phyloP scores from a whole-genome alignment of 345 rosid species.

The Eucalyptus regnans region DNA sequence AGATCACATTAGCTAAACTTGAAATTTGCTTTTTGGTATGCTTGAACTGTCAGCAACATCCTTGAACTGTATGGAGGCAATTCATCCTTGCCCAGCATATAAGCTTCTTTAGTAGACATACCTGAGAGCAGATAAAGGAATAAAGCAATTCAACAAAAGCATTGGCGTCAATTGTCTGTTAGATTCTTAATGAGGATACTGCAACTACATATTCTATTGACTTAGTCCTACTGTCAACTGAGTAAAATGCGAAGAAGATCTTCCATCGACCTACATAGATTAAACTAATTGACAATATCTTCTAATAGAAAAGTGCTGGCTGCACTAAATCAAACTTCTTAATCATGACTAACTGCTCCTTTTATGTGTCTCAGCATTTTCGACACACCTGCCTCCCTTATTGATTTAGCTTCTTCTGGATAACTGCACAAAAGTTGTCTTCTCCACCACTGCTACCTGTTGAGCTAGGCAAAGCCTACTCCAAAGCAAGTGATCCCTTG shows the following conservation, averaged over 20 bases:
- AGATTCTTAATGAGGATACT: not conserved
- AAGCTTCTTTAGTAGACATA: not conserved
- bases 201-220: not conserved
- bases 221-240: not conserved
- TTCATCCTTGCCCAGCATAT: not conserved
- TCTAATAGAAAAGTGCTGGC: not conserved
- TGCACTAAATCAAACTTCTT: not conserved
- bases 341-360: not conserved
- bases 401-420: not conserved
- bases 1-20: not conserved
- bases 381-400: not conserved
- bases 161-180: not conserved
- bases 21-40: not conserved
- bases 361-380: not conserved
- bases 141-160: not conserved
- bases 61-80: not conserved
- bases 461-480: not conserved
- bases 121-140: not conserved
- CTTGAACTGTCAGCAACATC: not conserved
- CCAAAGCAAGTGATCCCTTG: not conserved
- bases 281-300: not conserved
- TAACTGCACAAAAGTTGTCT: not conserved
- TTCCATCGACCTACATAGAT: not conserved
- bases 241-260: not conserved
- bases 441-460: not conserved